Evolutionary conservation across 1,284 basidiomycete genomes (phyloP), one percentile per base, ranked within the genome.

Genomic region (Cutaneotrichosporon cavernicola): DNA sequence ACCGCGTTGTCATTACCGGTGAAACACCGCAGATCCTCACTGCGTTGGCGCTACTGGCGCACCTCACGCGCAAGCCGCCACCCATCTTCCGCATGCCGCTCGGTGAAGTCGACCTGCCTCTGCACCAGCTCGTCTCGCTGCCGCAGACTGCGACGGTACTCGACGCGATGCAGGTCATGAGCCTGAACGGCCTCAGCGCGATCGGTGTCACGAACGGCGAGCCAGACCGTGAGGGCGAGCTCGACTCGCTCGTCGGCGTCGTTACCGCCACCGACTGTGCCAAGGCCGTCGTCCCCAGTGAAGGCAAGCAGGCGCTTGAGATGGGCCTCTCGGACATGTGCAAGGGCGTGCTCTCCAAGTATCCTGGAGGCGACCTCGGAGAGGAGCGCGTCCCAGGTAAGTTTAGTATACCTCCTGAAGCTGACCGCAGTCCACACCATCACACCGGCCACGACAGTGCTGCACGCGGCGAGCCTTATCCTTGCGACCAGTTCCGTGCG

Each of bases 91-190:
- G 67, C 10, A 62, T 65, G 9, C 60, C 66, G 2, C 58, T 75
- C 30, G 58, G 66, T 2, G 67, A 70, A 0, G 52, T 72, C 13
- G 53, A 66, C 31, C 55, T 77, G 16, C 66, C 73, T 2, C 66
- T 76, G 9, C 69, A 75, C 61, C 68, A 72, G 1, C 67, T 76
- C 13, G 68, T 77, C 13, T 77, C 76, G 0, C 63, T 77, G 0
- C 68, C 70, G 1, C 65, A 65, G 0, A 66, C 69, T 0, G 71
- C 74, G 0, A 68, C 70, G 0, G 72, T 77, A 11, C 65, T 77
- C 4, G 76, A 76, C 56, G 76, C 76, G 18, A 77, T 77, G 76
- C 76, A 77, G 38, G 67, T 72, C 30, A 74, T 77, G 74, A 69
- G 66, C 32, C 58, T 74, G 13, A 66, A 73, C 51, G 73, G 73